Evolutionary conservation across 2,329 filamentous ascomycete species (phyloP).

Genomic region (Scolecobasidium constrictum): DNA sequence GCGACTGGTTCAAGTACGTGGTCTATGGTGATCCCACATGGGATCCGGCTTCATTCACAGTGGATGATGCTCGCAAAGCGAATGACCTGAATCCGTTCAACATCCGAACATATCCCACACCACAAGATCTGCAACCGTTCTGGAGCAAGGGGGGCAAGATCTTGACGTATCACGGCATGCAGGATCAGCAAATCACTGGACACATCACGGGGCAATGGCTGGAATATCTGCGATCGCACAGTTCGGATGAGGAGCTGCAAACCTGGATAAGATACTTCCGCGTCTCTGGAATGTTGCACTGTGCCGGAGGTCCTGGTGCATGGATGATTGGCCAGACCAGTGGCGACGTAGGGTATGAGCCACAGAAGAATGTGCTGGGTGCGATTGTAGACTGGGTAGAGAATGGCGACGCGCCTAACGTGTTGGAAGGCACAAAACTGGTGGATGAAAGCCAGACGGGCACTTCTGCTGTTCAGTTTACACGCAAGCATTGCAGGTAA

Average conservation of each 20-base stretch:
- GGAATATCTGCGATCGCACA: not conserved
- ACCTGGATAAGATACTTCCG: conserved; percentile 6
- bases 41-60: conserved; percentile 1
- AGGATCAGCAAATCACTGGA: conserved; percentile 8
- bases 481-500: conserved; percentile 7
- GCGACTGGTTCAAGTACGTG: conserved; percentile 10
- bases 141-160: conserved; percentile 5
- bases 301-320: conserved; percentile 5
- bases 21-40: conserved; percentile 3
- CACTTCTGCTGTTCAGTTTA: not conserved
- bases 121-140: conserved; percentile 6
- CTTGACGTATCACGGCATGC: conserved; percentile 7
- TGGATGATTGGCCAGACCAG: conserved; percentile 5
- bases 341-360: not conserved
- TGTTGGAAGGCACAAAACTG: conserved; percentile 5
- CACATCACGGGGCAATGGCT: conserved; percentile 7
- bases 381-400: conserved; percentile 10
- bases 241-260: not conserved
- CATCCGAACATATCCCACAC: conserved; percentile 4
- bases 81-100: conserved; percentile 9
- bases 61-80: not conserved
- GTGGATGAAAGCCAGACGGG: not conserved
- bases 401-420: conserved; percentile 5
- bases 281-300: conserved; percentile 9
- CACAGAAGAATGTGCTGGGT: conserved; percentile 6